phyloP scores from a whole-genome alignment of 2,329 filamentous ascomycete species.

The Aspergillus pseudoterreus region DNA sequence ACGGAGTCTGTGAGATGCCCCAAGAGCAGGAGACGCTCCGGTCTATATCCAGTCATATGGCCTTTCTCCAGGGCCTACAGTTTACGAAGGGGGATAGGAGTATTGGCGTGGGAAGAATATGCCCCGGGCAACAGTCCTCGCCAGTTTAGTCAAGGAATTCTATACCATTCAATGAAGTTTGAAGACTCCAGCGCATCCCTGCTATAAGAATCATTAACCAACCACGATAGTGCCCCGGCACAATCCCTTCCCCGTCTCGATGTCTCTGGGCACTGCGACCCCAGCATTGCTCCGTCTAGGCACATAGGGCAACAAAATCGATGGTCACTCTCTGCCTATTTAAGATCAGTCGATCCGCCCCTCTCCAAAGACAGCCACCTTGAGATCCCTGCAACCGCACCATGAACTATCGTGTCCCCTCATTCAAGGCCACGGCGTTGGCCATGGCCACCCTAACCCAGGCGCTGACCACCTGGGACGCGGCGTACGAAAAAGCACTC shows the following conservation, averaged over 20 bases:
- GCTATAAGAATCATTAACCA: not conserved
- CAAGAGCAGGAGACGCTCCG: not conserved
- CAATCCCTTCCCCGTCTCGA: not conserved
- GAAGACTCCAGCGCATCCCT: no score
- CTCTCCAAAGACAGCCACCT: not conserved
- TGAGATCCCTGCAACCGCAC: not conserved
- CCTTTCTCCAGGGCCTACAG: not conserved
- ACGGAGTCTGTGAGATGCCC: not conserved
- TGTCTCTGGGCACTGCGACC: not conserved
- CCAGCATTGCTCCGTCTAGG: not conserved
- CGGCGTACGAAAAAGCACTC: constrained; percentile 11
- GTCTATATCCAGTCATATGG: not conserved
- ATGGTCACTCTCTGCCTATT: not conserved
- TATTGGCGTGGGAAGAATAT: no score
- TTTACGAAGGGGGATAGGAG: no score
- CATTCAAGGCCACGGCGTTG: not conserved
- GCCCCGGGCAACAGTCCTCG: no score
- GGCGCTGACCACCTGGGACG: constrained; percentile 7
- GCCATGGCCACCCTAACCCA: not conserved
- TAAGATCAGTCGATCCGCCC: not conserved
- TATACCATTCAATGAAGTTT: no score
- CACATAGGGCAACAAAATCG: not conserved
- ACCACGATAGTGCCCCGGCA: not conserved
- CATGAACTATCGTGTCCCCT: not conserved
- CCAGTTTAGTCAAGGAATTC: no score